A percentile compares a stretch with the other conserved stretches of the same genome.
Conservation (phyloP, 306 rosid genomes). For the Lablab purpureus region DNA sequence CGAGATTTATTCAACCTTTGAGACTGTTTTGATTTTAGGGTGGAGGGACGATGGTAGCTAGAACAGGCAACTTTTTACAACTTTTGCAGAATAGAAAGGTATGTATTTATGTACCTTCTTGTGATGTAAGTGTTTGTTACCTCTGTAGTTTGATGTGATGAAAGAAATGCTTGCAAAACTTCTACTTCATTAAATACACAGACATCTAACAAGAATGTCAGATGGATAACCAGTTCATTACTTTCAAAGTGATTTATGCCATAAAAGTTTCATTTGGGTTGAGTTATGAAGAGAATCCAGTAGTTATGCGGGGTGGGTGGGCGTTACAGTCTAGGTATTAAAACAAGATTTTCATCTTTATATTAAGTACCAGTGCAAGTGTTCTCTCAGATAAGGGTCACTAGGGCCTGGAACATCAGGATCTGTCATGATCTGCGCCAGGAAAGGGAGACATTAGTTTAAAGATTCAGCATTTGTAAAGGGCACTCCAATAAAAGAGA, state of each 20-base stretch:
- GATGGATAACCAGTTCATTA: background rate
- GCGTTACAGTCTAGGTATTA: background rate
- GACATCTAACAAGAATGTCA: background rate
- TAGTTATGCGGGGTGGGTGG: background rate
- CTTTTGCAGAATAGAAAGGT: background rate
- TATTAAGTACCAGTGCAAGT: conserved; percentile 80
- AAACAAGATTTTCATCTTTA: background rate
- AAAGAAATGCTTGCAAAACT: conserved; percentile 10
- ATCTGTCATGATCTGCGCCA: conserved; percentile 83
- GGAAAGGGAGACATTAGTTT: conserved; percentile 30
- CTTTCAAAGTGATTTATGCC: background rate
- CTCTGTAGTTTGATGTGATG: conserved; percentile 2
- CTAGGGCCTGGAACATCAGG: conserved; percentile 99
- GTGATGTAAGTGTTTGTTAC: background rate
- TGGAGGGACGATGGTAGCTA: background rate
- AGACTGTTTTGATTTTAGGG: background rate
- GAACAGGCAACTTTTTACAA: background rate
- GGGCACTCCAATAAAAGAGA: conserved; percentile 23
- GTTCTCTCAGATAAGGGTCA: conserved; percentile 92
- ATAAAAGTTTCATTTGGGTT: background rate
- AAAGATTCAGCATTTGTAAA: conserved; percentile 1
- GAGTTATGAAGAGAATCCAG: background rate
- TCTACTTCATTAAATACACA: background rate
- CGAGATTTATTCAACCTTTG: background rate
- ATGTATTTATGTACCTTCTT: background rate